Percentiles rank a stretch among this genome's conserved stretches.
Conservation (phyloP, 106 monocot genomes). For the Phalaenopsis aphrodite region DNA sequence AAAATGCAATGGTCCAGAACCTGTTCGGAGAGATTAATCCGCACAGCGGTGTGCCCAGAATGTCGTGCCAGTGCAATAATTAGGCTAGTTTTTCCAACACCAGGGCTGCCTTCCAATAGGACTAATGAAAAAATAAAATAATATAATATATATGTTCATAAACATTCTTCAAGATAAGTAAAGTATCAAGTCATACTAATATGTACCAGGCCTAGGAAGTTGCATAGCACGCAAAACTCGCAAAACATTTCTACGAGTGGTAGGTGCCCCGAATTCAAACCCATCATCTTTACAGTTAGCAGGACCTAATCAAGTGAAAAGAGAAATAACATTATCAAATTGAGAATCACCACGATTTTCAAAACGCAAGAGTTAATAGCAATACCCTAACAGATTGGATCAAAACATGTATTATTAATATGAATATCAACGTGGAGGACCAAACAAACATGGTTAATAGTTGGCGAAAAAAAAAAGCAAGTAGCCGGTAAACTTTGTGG, state of each 20-base stretch:
- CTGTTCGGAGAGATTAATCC: slow-evolving; percentile 98
- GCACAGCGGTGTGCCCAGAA: slow-evolving; percentile 84
- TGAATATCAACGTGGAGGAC: background rate
- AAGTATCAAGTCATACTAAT: background rate
- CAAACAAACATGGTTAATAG: background rate
- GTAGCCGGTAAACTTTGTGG: background rate
- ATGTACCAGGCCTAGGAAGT: slow-evolving; percentile 72
- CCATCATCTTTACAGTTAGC: slow-evolving; percentile 38
- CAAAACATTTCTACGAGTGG: slow-evolving; percentile 76
- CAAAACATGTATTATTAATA: background rate
- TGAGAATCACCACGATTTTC: background rate
- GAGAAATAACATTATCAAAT: background rate
- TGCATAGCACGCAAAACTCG: slow-evolving; percentile 91
- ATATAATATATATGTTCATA: slow-evolving; percentile 1
- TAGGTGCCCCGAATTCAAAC: slow-evolving; percentile 86
- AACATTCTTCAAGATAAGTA: background rate
- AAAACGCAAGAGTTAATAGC: background rate
- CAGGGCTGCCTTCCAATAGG: slow-evolving; percentile 95
- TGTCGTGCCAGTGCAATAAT: slow-evolving; percentile 78
- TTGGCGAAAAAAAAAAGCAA: background rate
- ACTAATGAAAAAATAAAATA: slow-evolving; percentile 27
- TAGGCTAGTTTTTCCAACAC: slow-evolving; percentile 96
- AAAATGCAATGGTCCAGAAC: slow-evolving; percentile 21
- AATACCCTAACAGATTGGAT: background rate
- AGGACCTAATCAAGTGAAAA: slow-evolving; percentile 28